Base-by-base conservation (phyloP, 148 eudicot genomes). In the Rhododendron henanense region DNA sequence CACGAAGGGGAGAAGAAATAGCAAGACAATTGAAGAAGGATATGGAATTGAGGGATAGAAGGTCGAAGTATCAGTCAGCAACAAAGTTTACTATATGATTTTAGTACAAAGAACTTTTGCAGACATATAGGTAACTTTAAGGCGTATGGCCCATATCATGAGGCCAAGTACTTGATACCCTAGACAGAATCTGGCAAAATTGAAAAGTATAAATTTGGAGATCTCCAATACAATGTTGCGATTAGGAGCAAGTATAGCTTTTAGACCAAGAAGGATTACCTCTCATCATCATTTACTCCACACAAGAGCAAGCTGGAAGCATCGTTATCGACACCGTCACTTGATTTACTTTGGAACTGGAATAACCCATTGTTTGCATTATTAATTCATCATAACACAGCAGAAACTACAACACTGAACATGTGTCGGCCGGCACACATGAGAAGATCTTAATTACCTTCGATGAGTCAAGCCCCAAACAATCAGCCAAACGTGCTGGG, bases 401-500 rank as follows among this genome's bases (percentile, higher is more conserved):
- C 5, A 41, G 50, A 80, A 67, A 86, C 82, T 69, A 82, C 41
- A 6, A 3, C 2, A 65, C 35, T 19, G n/a, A 50, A 59, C 59
- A 18, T 23, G 45, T 69, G 39, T 31, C 75, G 1, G 75, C 44
- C 45, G 23, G 28, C 47, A 59, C 39, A 1, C 23, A 19, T 31
- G 84, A 48, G 35, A 85, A 69, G 44, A 84, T 59, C 76, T 50
- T 53, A 39, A 39, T 87, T 84, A 96, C 99, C 99, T 97, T 97
- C 28, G 96, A 93, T 82, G 99, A 87, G 89, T 97, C 98, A 84
- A 97, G 98, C 81, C 99, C 99, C 87, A 95, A 91, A 90, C 99
- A 97, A 86, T 94, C 94, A 78, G 98, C 99, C 85, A 97, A 89
- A 87, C 94, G 98, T 81, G 99, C 93, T 88, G 99, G 99, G 87